Evolutionary conservation across 352 stramenopile species (phyloP).

Genomic region (Phytophthora foliorum): DNA sequence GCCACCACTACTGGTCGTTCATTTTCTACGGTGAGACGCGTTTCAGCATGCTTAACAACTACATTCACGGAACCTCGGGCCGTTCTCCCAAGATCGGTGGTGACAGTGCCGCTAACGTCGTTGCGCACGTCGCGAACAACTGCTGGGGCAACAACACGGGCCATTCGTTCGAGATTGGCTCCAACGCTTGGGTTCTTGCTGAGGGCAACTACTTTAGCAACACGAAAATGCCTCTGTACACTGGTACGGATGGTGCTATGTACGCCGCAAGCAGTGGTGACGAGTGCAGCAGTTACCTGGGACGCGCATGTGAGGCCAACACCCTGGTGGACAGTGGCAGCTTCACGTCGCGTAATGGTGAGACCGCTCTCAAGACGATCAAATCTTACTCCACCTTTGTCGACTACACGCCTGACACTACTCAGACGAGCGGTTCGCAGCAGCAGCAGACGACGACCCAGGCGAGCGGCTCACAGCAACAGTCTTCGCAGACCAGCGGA

Average conservation of each 20-base stretch:
- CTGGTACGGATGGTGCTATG: conserved; percentile 18
- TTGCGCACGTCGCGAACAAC: conserved; percentile 45
- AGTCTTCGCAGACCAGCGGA: background rate
- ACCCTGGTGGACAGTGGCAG: conserved; percentile 25
- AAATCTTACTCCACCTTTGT: conserved; percentile 19
- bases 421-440: conserved; percentile 4
- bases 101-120: conserved; percentile 21
- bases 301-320: conserved; percentile 30
- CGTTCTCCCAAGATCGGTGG: conserved; percentile 43
- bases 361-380: conserved; percentile 24
- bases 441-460: conserved; percentile 8
- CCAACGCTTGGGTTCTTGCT: conserved; percentile 31
- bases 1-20: conserved; percentile 62
- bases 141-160: conserved; percentile 50
- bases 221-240: conserved; percentile 30
- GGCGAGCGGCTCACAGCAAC: conserved; percentile 4
- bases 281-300: conserved; percentile 29
- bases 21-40: conserved; percentile 51
- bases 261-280: conserved; percentile 19
- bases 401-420: conserved; percentile 10
- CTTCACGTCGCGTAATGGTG: conserved; percentile 27
- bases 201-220: conserved; percentile 57
- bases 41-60: conserved; percentile 50
- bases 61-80: conserved; percentile 44
- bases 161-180: conserved; percentile 38